Evolutionary conservation across 1,284 basidiomycete species (phyloP), one percentile per base, ranked within the genome.

Genomic region (Sutorius eximius): DNA sequence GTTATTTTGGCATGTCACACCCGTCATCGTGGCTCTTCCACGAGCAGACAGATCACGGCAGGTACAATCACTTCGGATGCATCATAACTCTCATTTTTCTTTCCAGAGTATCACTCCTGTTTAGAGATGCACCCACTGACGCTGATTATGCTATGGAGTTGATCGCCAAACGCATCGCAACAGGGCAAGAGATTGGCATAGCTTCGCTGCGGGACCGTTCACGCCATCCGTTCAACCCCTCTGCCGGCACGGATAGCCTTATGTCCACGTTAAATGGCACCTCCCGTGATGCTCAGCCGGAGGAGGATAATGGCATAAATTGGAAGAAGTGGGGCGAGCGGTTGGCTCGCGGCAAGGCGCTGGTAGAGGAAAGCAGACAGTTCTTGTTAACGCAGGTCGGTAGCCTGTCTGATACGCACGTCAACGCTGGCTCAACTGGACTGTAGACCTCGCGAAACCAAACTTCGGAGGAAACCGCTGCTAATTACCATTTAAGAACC

Each of bases 101-200:
- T 56, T 49, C 13, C 45, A 82, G 80, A 30, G 52, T 85, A 16
- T 82, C 81, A 13, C 72, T 75, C 5, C 70, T 75, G 5, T 75
- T 87, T 45, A 59, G 60, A 27, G 76, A 81, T 55, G 78, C 79
- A 7, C 85, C 85, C 0, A 87, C 84, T 6, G 85, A 89, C 62
- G 77, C 82, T 2, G 84, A 88, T 52, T 78, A 83, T 61, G 85
- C 86, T 1, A 86, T 87, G 81, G 78, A 84, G 33, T 63, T 88
- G 11, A 86, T 88, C 36, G 79, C 83, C 2, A 74, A 78, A 55
- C 79, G 86, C 4, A 76, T 87, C 11, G 77, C 81, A 36, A 71
- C 75, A 30, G 85, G 86, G 13, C 71, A 84, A 43, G 72, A 76
- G 37, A 63, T 83, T 22, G 67, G 63, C 34, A 72, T 76, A 5